These are phyloP conservation scores for Fusarium newnesense DNA, from an alignment of 2,329 filamentous ascomycete genomes.

Conservation along the genomic window DNA sequence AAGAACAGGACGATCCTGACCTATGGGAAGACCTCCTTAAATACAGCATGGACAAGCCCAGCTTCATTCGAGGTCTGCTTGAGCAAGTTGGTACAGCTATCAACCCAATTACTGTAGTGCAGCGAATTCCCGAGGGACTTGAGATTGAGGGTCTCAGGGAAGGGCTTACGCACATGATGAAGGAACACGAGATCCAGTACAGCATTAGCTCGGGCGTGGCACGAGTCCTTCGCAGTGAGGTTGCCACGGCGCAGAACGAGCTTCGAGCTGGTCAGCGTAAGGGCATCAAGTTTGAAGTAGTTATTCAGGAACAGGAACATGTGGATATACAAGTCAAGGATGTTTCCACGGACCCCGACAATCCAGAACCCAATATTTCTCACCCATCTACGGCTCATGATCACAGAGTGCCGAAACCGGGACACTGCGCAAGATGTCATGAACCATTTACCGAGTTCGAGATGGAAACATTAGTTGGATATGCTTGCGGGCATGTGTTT, in stretches of 20 bases:
- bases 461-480: constrained; percentile 79
- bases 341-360: constrained; percentile 44
- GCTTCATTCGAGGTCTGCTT: constrained; percentile 90
- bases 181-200: constrained; percentile 94
- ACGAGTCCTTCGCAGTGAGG: constrained; percentile 85
- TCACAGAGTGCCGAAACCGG: constrained; percentile 54
- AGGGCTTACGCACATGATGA: constrained; percentile 88
- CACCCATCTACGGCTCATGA: constrained; percentile 40
- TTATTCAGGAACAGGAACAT: constrained; percentile 56
- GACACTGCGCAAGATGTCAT: constrained; percentile 69
- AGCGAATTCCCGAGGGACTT: constrained; percentile 90
- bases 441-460: constrained; percentile 70
- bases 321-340: constrained; percentile 57
- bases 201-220: constrained; percentile 93
- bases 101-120: constrained; percentile 88
- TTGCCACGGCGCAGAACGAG: constrained; percentile 82
- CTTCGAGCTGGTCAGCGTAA: constrained; percentile 82
- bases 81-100: constrained; percentile 95
- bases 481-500: constrained; percentile 84
- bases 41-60: constrained; percentile 97
- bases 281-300: constrained; percentile 89
- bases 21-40: constrained; percentile 95
- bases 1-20: constrained; percentile 90
- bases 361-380: constrained; percentile 33
- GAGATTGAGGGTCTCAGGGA: constrained; percentile 92